A percentile compares a stretch with the other conserved stretches of the same genome.
Evolutionary conservation across 768 basidiomycete species (phyloP).

Genomic region (Kwoniella pini): DNA sequence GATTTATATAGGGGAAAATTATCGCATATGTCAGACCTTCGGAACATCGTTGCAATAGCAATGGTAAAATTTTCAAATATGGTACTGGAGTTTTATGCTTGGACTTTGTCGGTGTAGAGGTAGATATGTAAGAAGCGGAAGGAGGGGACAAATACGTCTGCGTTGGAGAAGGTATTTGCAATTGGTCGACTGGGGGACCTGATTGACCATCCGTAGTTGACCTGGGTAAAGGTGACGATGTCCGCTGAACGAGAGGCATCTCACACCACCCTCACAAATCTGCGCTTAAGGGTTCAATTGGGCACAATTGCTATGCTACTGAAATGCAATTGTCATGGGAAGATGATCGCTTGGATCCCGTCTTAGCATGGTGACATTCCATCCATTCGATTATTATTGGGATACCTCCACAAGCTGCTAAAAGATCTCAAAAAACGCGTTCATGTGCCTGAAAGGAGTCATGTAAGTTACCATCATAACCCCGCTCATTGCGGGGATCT

Average conservation of each 20-base stretch:
- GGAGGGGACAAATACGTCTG: constrained; percentile 1
- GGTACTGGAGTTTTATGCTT: constrained; percentile 28
- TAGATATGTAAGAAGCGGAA: background rate
- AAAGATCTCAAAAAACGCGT: background rate
- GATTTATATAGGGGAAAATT: constrained; percentile 45
- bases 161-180: constrained; percentile 3
- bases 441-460: background rate
- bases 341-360: no score
- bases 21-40: constrained; percentile 41
- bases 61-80: constrained; percentile 30
- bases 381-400: no score
- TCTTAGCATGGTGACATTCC: no score
- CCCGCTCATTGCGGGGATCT: background rate
- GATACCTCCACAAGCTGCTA: no score
- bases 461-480: background rate
- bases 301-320: no score
- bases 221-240: constrained; percentile 7
- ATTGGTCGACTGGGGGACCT: background rate
- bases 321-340: no score
- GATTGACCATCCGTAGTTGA: background rate
- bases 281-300: no score
- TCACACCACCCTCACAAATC: background rate
- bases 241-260: background rate
- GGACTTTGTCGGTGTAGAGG: background rate
- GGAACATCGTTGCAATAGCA: constrained; percentile 26